Evolutionary conservation across 176 grass and related monocot species (phyloP), one percentile per base, ranked within the genome.

Genomic region (Carex pumila): DNA sequence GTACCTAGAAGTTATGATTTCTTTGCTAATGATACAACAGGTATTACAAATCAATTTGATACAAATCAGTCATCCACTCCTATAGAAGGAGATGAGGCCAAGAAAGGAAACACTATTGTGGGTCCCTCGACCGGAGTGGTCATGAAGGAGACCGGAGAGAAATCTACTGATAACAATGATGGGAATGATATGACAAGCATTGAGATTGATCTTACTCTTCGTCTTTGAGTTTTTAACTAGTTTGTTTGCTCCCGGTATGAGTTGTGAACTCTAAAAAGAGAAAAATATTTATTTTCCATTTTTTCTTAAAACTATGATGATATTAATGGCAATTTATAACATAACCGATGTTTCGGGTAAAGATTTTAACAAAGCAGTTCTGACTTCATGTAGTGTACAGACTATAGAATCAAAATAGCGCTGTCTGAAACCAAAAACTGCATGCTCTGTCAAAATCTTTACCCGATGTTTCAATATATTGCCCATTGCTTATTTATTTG

Each of bases 191-290:
- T 49, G n/a, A 45, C 69, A 11, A 0, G 12, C 13, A 68, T 14
- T 7, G 69, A 72, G 39, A 18, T 72, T 47, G 69, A 72, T 72
- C 69, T 72, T 37, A 72, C 39, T 49, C 69, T 72, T 72, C 69
- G 9, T 11, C 69, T 72, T 72, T 72, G 41, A 70, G 41, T 39
- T 17, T 49, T 47, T 72, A 72, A 49, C 9, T 22, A 21, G 37
- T 47, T 49, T 13, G 39, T 72, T 49, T 72, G 69, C 69, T 12
- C 39, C n/a, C 9, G 0, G 22, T 49, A 72, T 72, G 66, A 70
- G 7, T 72, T 72, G 18, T 72, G 37, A 11, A 49, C 37, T 72
- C 41, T 47, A 19, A 22, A 21, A 49, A 12, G 12, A n/a, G 69
- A 72, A 49, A 12, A 72, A 22, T 1, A 47, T 45, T 72, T 72